phyloP scores from a whole-genome alignment of 139 green algal genomes.

The Trebouxia sp. region DNA sequence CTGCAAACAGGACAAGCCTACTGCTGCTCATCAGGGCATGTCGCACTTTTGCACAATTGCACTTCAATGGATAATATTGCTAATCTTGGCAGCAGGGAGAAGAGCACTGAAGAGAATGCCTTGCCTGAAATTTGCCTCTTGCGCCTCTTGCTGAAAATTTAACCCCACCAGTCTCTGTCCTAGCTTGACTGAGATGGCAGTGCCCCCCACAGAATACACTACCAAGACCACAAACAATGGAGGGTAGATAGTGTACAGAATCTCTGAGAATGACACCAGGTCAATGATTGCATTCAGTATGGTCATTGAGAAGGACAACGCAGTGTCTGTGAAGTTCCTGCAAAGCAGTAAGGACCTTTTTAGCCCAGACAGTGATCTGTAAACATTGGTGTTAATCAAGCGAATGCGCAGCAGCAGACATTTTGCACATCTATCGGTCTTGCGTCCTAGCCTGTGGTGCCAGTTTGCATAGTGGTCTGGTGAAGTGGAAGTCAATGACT shows the following conservation, averaged over 20 bases:
- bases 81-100: not conserved
- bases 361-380: too few relatives aligned
- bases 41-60: too few relatives aligned
- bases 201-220: constrained; percentile 91
- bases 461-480: not conserved
- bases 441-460: too few relatives aligned
- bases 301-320: constrained; percentile 79
- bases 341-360: not conserved
- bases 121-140: constrained; percentile 83
- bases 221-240: constrained; percentile 93
- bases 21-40: not conserved
- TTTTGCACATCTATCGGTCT: too few relatives aligned
- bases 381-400: too few relatives aligned
- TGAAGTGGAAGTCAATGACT: too few relatives aligned
- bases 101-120: not conserved
- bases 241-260: constrained; percentile 98
- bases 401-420: too few relatives aligned
- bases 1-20: not conserved
- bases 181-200: constrained; percentile 69
- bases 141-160: constrained; percentile 97
- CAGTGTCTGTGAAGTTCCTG: constrained; percentile 88
- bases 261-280: constrained; percentile 94
- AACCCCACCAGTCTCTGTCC: constrained; percentile 84
- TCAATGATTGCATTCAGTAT: constrained; percentile 89
- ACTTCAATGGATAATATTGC: not conserved